Base-by-base conservation (phyloP, 176 grass and related monocot species). In the Ensete glaucum region DNA sequence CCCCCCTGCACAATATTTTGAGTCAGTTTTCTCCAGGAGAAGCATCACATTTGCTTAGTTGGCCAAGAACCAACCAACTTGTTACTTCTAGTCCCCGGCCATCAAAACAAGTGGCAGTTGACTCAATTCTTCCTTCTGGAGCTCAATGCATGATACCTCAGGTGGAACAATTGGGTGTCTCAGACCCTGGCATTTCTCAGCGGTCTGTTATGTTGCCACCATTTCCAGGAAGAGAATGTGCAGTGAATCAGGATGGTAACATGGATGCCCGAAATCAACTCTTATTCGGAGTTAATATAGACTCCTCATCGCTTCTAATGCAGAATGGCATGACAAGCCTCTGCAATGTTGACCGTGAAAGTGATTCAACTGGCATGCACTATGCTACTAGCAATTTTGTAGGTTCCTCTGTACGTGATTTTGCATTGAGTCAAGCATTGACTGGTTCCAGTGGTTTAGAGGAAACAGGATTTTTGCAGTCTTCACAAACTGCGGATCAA, bases 311-410 rank as follows among this genome's bases (percentile, higher is more conserved):
- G 27, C 80, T 97, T 64, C 64, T 97, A 54, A 84, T 86, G 84
- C 85, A 87, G 83, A 83, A 82, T 52, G 82, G 85, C 59, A 84
- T 97, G 81, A 67, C 83, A 71, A 72, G 66, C 81, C 85, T 96
- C n/a, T 73, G 84, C 72, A 86, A 26, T 73, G 50, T 76, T 8
- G 79, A 78, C 3, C 80, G 77, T 14, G 86, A 78, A 26, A 97
- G 82, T 81, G 90, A 83, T 78, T 81, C 90, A 27, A 81, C 82
- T 0, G 60, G 80, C 25, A 83, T 97, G 50, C 79, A 83, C 23
- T 93, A 93, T 77, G 88, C 82, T 50, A 81, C 87, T 50, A 88
- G 85, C 75, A 89, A 96, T 79, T 93, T 88, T 67, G 78, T 97
- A 72, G 87, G 82, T 57, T 81, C 87, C 34, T 83, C 82, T 21